Evolutionary conservation across 345 rosid species (phyloP), one percentile per base, ranked within the genome.

Genomic region (Pugionium cornutum): DNA sequence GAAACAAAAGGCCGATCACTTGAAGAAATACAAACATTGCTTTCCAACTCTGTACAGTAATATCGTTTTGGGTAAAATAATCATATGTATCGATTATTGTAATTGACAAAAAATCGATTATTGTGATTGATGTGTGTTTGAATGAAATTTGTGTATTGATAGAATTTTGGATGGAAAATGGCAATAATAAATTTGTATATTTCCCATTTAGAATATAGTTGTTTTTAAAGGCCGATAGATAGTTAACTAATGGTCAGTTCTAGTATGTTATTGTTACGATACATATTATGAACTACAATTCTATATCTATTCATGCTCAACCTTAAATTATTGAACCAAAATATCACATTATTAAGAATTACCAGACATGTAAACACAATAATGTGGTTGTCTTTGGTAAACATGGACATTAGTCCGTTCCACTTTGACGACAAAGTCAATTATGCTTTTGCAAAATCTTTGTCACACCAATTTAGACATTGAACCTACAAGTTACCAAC

Each of bases 1-100:
- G 91, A 85, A 62, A 85, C 88, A 1, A 83, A 79, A 68, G 88
- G 85, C 2, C 54, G 74, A 53, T 71, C 91, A 5, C 69, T 82
- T 0, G 88, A 86, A 63, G 86, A 86, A 75, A 64, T 83, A 48
- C 83, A 82, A 58, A 62, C 77, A 45, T 54, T 66, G 28, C 44
- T 75, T 18, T 11, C 75, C 0, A 45, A 7, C 31, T 32, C 2
- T 31, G 44, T 49, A 10, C 53, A 27, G 26, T 64, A 7, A 9
- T 9, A 37, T n/a, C 18, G 18, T 18, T 18, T 18, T 18, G 18
- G 18, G 18, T 18, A 18, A 18, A 18, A 18, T 18, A 18, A 18
- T 18, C 18, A 18, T 18, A 18, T 18, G 18, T 18, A 18, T 18
- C 18, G 18, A 18, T 18, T 18, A 18, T 18, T 18, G 18, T 18